These are phyloP conservation scores for Phialophora expanda DNA, from an alignment of 2,329 filamentous ascomycete genomes.

Conservation along the genomic window DNA sequence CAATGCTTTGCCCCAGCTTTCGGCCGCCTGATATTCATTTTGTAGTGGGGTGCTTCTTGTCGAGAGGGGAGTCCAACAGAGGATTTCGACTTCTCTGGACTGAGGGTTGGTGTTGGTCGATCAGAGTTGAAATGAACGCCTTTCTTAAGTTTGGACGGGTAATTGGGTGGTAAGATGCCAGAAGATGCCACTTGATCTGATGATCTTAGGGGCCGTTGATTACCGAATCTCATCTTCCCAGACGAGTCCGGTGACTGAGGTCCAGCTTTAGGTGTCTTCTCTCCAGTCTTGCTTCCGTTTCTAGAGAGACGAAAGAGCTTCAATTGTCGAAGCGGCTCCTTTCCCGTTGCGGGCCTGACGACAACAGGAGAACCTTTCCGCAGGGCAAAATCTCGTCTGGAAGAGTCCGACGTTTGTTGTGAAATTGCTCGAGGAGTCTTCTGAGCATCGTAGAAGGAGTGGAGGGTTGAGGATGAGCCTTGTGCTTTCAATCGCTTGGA, in stretches of 20 bases:
- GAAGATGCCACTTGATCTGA: slow-evolving; percentile 11
- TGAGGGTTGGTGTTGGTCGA: not conserved
- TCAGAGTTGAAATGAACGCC: slow-evolving; percentile 24
- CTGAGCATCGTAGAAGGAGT: slow-evolving; percentile 55
- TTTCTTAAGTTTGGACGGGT: slow-evolving; percentile 8
- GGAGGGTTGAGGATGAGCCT: slow-evolving; percentile 52
- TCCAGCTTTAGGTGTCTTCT: slow-evolving; percentile 31
- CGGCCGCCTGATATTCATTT: slow-evolving; percentile 38
- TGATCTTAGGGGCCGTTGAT: slow-evolving; percentile 31
- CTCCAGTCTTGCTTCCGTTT: slow-evolving; percentile 20
- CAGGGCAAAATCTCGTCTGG: slow-evolving; percentile 47
- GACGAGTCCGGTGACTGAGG: slow-evolving; percentile 35
- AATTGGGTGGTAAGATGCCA: not conserved
- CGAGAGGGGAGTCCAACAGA: slow-evolving; percentile 16
- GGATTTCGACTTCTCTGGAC: slow-evolving; percentile 21
- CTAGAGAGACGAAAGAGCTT: slow-evolving; percentile 33
- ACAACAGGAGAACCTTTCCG: slow-evolving; percentile 46
- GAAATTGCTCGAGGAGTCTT: slow-evolving; percentile 49
- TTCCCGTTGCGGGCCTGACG: slow-evolving; percentile 38
- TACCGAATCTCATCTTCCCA: slow-evolving; percentile 39
- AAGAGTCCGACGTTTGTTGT: slow-evolving; percentile 53
- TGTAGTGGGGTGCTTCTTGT: slow-evolving; percentile 27
- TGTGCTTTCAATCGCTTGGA: slow-evolving; percentile 25
- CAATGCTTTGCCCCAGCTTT: slow-evolving; percentile 41
- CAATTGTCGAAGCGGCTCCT: slow-evolving; percentile 30